These are phyloP conservation scores for Wickerhamiella lipophila DNA, from an alignment of 805 yeast genomes.

Conservation along the genomic window DNA sequence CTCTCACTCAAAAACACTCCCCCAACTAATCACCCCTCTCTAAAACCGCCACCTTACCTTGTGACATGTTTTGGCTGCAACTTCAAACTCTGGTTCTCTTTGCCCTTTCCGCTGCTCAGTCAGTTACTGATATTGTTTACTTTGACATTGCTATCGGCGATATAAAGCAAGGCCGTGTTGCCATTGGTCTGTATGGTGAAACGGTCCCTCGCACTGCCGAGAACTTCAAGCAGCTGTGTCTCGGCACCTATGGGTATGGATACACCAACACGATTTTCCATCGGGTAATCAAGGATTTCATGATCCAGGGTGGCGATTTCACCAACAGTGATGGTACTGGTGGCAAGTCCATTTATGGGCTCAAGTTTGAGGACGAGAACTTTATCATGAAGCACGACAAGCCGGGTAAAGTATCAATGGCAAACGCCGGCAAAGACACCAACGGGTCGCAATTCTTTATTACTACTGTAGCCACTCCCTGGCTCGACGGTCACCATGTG, in stretches of 20 bases:
- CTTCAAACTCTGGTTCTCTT: neutral
- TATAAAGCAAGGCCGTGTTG: constrained; percentile 54
- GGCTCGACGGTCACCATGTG: constrained; percentile 82
- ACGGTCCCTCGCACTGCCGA: constrained; percentile 68
- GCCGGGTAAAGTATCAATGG: constrained; percentile 42
- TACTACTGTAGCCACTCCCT: constrained; percentile 61
- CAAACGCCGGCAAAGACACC: constrained; percentile 10
- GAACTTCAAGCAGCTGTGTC: constrained; percentile 58
- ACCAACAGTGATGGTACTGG: constrained; percentile 9
- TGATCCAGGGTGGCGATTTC: constrained; percentile 12
- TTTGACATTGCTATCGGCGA: constrained; percentile 66
- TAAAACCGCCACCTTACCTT: neutral
- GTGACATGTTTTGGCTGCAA: neutral
- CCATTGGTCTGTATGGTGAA: constrained; percentile 63
- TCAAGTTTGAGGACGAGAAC: constrained; percentile 7
- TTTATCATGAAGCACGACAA: constrained; percentile 20
- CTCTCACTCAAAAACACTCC: neutral
- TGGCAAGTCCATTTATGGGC: constrained; percentile 9
- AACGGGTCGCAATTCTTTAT: constrained; percentile 67
- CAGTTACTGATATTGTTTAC: constrained; percentile 46
- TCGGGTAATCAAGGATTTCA: constrained; percentile 49
- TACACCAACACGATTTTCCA: constrained; percentile 57
- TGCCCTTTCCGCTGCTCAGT: neutral
- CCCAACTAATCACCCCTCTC: neutral
- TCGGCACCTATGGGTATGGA: constrained; percentile 62